A percentile compares a stretch with the other conserved stretches of the same genome.
Evolutionary conservation across 2,329 filamentous ascomycete genomes (phyloP).

Genomic region (Cladobotryum mycophilum): DNA sequence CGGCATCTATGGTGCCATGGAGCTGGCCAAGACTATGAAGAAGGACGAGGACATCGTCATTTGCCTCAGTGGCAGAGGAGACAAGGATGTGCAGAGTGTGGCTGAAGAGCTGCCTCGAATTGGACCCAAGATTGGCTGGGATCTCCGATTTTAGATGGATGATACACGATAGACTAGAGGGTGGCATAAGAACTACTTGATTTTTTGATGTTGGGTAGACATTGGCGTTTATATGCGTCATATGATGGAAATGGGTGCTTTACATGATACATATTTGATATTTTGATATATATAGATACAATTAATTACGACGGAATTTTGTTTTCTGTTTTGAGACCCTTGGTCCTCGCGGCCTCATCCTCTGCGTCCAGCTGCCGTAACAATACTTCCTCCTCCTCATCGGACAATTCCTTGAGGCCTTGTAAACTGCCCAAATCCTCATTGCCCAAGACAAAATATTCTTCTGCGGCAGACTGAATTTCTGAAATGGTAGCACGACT

Average conservation of each 20-base stretch:
- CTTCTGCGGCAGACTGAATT: slow-evolving; percentile 34
- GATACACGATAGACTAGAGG: background rate
- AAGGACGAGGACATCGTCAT: slow-evolving; percentile 89
- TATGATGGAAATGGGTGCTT: slow-evolving; percentile 5
- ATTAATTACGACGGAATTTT: slow-evolving; percentile 7
- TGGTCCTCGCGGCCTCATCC: slow-evolving; percentile 14
- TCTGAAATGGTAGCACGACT: slow-evolving; percentile 33
- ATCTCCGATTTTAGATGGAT: slow-evolving; percentile 49
- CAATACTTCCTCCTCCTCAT: slow-evolving; percentile 30
- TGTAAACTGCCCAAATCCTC: slow-evolving; percentile 33
- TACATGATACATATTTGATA: slow-evolving; percentile 7
- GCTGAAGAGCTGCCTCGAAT: slow-evolving; percentile 86
- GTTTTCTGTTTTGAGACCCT: background rate
- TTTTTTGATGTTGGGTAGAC: background rate
- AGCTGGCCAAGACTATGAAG: slow-evolving; percentile 87
- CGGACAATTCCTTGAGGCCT: slow-evolving; percentile 33
- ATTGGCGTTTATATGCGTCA: slow-evolving; percentile 3
- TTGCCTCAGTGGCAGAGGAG: slow-evolving; percentile 85
- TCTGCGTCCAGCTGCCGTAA: slow-evolving; percentile 27
- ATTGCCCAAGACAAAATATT: slow-evolving; percentile 43
- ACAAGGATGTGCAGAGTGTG: slow-evolving; percentile 98
- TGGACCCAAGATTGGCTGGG: slow-evolving; percentile 80
- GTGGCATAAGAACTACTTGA: too few relatives aligned
- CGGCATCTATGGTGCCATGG: slow-evolving; percentile 80
- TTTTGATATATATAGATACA: slow-evolving; percentile 10